These are phyloP conservation scores for Puccinia novopanici DNA, from an alignment of 1,284 basidiomycete species.

Conservation along the genomic window DNA sequence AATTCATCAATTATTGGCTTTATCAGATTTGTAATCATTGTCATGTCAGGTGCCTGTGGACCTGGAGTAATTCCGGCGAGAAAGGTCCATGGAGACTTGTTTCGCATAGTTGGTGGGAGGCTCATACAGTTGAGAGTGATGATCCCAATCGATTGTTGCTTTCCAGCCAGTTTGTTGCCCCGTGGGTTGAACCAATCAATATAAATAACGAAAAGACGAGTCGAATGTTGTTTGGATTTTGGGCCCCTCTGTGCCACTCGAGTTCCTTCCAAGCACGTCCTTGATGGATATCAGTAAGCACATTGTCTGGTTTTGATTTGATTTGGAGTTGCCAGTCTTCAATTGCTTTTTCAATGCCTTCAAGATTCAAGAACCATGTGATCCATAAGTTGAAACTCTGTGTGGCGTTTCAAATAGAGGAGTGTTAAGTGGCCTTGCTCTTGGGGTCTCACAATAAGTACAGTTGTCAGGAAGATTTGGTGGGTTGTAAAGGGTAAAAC, in stretches of 20 bases:
- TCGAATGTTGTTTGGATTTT: neutral
- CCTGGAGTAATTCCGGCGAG: constrained; percentile 29
- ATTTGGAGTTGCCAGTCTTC: neutral
- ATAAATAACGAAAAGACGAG: constrained; percentile 17
- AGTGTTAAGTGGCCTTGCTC: neutral
- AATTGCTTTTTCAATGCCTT: neutral
- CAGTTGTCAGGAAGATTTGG: neutral
- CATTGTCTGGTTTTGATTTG: neutral
- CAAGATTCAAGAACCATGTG: constrained; percentile 1
- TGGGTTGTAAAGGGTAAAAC: neutral
- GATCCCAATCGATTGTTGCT: constrained; percentile 19
- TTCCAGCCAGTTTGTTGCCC: constrained; percentile 25
- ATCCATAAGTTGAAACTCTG: neutral
- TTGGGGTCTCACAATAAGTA: neutral
- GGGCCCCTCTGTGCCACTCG: neutral
- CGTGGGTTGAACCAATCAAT: constrained; percentile 35
- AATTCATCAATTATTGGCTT: constrained; percentile 19
- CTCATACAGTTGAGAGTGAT: constrained; percentile 26
- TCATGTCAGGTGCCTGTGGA: constrained; percentile 13
- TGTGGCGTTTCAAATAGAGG: neutral
- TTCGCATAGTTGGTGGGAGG: neutral
- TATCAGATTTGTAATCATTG: constrained; percentile 10
- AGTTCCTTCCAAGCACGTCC: too few relatives aligned
- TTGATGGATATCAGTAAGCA: constrained; percentile 11
- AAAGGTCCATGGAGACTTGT: constrained; percentile 7